These are phyloP conservation scores for Spinacia oleracea DNA, from an alignment of 179 eudicot genomes.

Conservation along the genomic window DNA sequence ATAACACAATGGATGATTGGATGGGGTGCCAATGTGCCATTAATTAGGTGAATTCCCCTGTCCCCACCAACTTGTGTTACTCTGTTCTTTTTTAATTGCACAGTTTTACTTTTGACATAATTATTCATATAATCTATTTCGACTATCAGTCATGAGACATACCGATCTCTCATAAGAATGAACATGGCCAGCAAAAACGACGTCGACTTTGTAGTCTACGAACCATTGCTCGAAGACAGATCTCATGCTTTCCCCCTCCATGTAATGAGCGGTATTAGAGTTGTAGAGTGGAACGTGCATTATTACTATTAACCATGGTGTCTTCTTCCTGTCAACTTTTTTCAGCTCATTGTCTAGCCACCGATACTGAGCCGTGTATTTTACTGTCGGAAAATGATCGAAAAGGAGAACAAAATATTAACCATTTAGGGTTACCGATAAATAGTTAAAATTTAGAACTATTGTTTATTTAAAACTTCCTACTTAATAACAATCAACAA, in stretches of 20 bases:
- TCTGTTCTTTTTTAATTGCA: too few species aligned
- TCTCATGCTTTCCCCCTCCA: slow-evolving; percentile 95
- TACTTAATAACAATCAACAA: too few species aligned
- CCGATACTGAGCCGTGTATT: slow-evolving; percentile 71
- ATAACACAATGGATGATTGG: too few species aligned
- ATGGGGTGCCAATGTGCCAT: too few species aligned
- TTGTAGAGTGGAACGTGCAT: slow-evolving; percentile 86
- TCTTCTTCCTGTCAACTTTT: slow-evolving; percentile 73
- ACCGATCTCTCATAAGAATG: slow-evolving; percentile 96
- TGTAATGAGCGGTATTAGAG: slow-evolving; percentile 71
- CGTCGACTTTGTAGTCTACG: slow-evolving; percentile 66
- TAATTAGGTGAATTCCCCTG: too few species aligned
- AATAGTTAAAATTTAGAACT: too few species aligned
- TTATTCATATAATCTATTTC: too few species aligned
- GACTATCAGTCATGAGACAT: too few species aligned
- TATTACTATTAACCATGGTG: slow-evolving; percentile 89
- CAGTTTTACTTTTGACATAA: too few species aligned
- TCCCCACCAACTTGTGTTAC: too few species aligned
- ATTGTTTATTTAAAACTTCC: too few species aligned
- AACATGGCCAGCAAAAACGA: slow-evolving; percentile 82
- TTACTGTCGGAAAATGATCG: slow-evolving; percentile 42
- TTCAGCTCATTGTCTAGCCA: slow-evolving; percentile 63
- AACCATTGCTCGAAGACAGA: slow-evolving; percentile 66
- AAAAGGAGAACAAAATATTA: background rate
- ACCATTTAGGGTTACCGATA: too few species aligned